phyloP scores from a whole-genome alignment of 345 rosid species.

The Melaleuca alternifolia region DNA sequence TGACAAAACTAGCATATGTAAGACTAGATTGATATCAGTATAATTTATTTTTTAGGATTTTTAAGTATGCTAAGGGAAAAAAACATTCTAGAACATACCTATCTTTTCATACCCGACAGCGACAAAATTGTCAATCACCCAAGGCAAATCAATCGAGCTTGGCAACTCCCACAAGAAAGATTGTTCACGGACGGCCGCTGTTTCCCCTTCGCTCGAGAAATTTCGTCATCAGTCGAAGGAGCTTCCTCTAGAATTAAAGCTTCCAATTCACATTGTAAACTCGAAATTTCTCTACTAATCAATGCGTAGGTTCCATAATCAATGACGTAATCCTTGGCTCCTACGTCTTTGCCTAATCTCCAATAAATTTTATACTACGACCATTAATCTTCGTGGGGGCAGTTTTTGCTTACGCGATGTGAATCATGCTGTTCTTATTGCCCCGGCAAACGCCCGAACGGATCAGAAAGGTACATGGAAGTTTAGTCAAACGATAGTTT shows the following conservation, averaged over 20 bases:
- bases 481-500: background rate
- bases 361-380: background rate
- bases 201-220: background rate
- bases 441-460: background rate
- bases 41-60: background rate
- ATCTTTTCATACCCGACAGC: background rate
- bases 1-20: too few species aligned
- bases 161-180: background rate
- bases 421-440: background rate
- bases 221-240: background rate
- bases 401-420: background rate
- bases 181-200: background rate
- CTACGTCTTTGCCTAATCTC: background rate
- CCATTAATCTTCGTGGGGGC: background rate
- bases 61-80: too few species aligned
- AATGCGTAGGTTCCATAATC: background rate
- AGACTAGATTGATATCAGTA: rapidly evolving
- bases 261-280: background rate
- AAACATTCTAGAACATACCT: background rate
- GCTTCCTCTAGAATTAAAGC: background rate
- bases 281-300: background rate
- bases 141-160: background rate
- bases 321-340: background rate
- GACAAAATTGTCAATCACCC: background rate
- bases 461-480: background rate